phyloP scores from a whole-genome alignment of 805 yeast species.

The Barnettozyma vustinii region DNA sequence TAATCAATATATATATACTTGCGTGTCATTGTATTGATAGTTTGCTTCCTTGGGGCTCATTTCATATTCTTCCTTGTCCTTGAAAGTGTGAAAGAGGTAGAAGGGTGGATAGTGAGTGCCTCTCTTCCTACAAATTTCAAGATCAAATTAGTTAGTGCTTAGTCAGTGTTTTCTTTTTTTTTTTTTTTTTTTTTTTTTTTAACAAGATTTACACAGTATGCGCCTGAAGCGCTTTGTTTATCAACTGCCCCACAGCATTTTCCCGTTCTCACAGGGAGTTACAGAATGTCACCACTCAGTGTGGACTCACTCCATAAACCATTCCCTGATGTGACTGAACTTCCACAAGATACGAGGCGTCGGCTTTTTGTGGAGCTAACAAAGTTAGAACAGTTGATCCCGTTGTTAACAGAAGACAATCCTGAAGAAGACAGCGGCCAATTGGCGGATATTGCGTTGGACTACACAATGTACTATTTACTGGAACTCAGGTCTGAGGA shows the following conservation, averaged over 20 bases:
- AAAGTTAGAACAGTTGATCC: not conserved
- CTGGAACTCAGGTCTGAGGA: not conserved
- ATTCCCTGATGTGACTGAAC: not conserved
- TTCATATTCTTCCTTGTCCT: not conserved
- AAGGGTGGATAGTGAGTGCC: too few relatives aligned
- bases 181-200: too few relatives aligned
- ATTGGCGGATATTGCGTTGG: not conserved
- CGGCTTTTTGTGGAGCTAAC: not conserved
- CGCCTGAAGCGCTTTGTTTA: too few relatives aligned
- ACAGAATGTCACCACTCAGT: not conserved
- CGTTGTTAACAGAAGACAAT: not conserved
- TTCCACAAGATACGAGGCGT: not conserved
- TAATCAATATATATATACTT: not conserved
- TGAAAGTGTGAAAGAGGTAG: not conserved
- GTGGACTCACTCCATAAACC: not conserved
- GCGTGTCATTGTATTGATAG: conserved; percentile 23
- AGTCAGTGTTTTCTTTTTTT: not conserved
- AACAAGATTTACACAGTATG: too few relatives aligned
- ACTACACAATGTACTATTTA: not conserved
- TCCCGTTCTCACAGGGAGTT: not conserved
- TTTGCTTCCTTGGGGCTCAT: not conserved
- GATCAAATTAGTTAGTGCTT: not conserved
- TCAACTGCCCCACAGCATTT: not conserved
- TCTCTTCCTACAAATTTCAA: not conserved
- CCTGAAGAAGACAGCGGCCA: not conserved